Evolutionary conservation across 2,329 filamentous ascomycete genomes (phyloP), one percentile per base, ranked within the genome.

Genomic region (Harringtonia lauricola): DNA sequence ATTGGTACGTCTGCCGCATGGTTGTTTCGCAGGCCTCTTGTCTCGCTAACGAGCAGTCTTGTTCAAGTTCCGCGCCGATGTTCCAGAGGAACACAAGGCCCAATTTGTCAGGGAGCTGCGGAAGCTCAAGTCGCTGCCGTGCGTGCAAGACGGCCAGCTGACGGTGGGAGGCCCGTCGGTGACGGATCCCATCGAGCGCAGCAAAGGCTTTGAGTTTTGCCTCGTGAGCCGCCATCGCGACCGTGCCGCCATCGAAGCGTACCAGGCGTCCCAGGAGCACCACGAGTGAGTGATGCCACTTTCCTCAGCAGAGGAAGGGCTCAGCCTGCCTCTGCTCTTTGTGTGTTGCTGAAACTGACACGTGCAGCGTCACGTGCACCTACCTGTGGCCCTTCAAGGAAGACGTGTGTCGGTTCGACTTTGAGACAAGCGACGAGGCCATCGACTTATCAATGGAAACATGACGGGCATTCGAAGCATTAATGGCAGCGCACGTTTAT

Each of bases 251-350:
- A 49, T 76, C 44, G 65, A 60, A 2, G 64, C 64, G 37, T 76
- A 76, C 42, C 72, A 76, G 43, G 66, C 67, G 1, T 73, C 70
- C 41, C 57, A 61, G 4, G 71, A 76, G 45, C 72, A 76, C 51
- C 63, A 71, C 42, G 57, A 62, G 70, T 70, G 53, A 46, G 55
- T 26, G 24, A 26, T 26, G 24, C 13, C 18, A 38, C 19, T 10
- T 13, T 12, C 17, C 17, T 38, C 18, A 38, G 10, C 22, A n/a
- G n/a, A n/a, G n/a, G n/a, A n/a, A n/a, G n/a, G 17, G 14, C 17
- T 22, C 22, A 38, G 10, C 8, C 9, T 38, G 14, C 21, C 14
- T 38, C 9, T 21, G 10, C 9, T 13, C 28, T 18, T 19, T 26
- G 24, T 26, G 24, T 26, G 24, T 26, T 26, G 24, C 24, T 26